These are phyloP conservation scores for Solanum pimpinellifolium DNA, from an alignment of 257 asterid genomes.

Conservation along the genomic window DNA sequence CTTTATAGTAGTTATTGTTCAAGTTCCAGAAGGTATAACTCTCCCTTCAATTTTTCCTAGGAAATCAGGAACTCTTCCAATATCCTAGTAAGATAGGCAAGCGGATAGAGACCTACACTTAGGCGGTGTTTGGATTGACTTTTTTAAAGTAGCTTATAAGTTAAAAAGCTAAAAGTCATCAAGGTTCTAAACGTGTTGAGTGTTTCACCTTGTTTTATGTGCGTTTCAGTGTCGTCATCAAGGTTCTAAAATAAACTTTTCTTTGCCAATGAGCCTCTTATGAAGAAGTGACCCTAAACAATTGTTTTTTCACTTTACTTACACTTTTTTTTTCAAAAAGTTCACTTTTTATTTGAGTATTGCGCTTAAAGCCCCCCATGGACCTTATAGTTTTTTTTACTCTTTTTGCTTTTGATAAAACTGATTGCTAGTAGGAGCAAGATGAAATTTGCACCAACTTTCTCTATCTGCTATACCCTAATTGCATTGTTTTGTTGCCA, in stretches of 20 bases:
- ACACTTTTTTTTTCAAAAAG: not conserved
- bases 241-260: not conserved
- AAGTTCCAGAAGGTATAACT: not conserved
- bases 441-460: not conserved
- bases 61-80: not conserved
- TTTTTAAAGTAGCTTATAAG: not conserved
- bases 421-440: not conserved
- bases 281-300: not conserved
- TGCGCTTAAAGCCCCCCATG: not conserved
- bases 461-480: not conserved
- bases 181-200: not conserved
- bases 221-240: not conserved
- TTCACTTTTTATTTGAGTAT: not conserved
- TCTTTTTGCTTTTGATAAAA: not conserved
- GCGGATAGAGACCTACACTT: not conserved
- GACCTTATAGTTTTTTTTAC: not conserved
- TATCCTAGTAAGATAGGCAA: not conserved
- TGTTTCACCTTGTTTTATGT: not conserved
- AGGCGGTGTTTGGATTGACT: not conserved
- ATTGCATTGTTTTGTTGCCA: not conserved
- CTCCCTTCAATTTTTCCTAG: not conserved
- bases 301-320: not conserved
- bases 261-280: not conserved
- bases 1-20: not conserved
- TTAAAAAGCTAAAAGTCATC: not conserved